phyloP scores from a whole-genome alignment of 495 filamentous ascomycete species.

The Trichoderma virens region DNA sequence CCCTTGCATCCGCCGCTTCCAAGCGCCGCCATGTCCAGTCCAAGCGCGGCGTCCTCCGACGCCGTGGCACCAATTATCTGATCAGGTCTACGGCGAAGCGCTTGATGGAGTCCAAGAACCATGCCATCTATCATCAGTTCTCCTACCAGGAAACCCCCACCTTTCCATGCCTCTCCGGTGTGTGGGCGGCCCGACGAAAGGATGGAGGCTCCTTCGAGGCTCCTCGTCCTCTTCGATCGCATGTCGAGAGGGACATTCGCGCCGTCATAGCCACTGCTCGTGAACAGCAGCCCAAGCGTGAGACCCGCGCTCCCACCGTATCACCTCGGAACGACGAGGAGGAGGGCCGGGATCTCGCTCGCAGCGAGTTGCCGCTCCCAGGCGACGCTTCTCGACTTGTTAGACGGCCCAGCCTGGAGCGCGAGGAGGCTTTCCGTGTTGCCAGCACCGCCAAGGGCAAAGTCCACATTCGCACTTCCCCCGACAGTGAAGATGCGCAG shows the following conservation, averaged over 20 bases:
- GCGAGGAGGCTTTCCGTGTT: slow-evolving; percentile 37
- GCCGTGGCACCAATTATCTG: neutral
- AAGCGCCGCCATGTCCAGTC: slow-evolving; percentile 1
- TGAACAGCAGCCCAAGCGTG: neutral
- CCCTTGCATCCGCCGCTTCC: neutral
- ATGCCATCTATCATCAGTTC: neutral
- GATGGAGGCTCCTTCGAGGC: neutral
- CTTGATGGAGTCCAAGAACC: neutral
- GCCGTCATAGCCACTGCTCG: neutral
- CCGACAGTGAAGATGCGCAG: slow-evolving; percentile 26
- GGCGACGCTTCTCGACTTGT: slow-evolving; percentile 17
- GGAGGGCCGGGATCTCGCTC: slow-evolving; percentile 25
- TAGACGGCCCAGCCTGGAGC: slow-evolving; percentile 26
- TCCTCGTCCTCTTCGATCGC: neutral
- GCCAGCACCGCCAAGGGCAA: slow-evolving; percentile 24
- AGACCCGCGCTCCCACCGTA: neutral
- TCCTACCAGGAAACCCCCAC: neutral
- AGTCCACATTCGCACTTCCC: slow-evolving; percentile 12
- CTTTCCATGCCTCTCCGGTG: neutral
- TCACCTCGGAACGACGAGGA: slow-evolving; percentile 14
- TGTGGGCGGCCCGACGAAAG: neutral
- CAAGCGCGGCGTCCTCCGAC: neutral
- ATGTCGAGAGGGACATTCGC: neutral
- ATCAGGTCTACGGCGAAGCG: slow-evolving; percentile 3
- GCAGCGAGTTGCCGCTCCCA: slow-evolving; percentile 20